Conservation (phyloP, 2,329 filamentous ascomycete species). For the Fusarium sp. region DNA sequence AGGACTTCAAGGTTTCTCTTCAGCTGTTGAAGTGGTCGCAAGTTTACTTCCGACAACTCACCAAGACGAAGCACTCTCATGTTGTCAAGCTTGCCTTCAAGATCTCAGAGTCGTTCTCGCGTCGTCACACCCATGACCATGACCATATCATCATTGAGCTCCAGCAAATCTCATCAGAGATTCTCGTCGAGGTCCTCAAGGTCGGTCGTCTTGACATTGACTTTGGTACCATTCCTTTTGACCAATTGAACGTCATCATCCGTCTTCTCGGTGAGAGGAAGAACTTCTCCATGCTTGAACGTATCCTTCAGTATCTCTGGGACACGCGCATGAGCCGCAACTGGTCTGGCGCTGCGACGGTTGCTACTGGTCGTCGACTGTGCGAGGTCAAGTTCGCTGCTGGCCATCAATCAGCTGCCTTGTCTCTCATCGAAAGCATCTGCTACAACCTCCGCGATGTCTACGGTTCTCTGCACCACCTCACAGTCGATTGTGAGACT, state of each 20-base stretch:
- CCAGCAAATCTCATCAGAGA: conserved; percentile 1
- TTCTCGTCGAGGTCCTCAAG: background rate
- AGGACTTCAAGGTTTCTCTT: background rate
- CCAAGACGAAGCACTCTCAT: background rate
- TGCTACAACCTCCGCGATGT: background rate
- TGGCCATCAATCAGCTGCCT: background rate
- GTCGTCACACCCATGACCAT: background rate
- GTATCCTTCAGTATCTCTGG: background rate
- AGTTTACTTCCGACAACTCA: background rate
- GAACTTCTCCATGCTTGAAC: conserved; percentile 4
- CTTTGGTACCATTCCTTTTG: background rate
- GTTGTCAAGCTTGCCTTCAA: background rate
- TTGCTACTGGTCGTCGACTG: background rate
- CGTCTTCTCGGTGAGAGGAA: background rate
- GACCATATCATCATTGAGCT: background rate
- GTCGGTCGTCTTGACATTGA: background rate
- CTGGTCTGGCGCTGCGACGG: background rate
- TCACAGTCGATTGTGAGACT: background rate
- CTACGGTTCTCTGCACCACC: background rate
- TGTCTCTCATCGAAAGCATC: background rate
- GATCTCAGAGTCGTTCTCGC: background rate
- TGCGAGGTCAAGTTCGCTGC: conserved; percentile 4
- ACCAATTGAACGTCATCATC: background rate
- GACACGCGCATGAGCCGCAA: conserved; percentile 1
- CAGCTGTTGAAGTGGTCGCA: background rate